Evolutionary conservation across 768 basidiomycete species (phyloP).

Genomic region (Austroboletus eburneus): DNA sequence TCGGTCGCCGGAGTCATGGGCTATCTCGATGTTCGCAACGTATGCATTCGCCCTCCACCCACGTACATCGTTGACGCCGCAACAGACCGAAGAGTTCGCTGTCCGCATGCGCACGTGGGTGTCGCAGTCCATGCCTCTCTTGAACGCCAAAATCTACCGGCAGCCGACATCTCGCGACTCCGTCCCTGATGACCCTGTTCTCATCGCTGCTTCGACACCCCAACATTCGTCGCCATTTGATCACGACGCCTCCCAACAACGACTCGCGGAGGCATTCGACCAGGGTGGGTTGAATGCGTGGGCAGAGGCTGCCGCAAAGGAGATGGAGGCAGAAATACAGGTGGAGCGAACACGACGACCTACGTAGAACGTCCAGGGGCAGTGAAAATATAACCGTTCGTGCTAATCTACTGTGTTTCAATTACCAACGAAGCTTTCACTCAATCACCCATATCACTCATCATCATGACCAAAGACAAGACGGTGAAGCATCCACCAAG

Average conservation of each 20-base stretch:
- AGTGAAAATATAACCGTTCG: too few relatives aligned
- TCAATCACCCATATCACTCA: not conserved
- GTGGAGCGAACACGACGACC: conserved; percentile 36
- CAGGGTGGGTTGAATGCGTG: conserved; percentile 54
- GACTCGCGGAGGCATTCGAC: conserved; percentile 54
- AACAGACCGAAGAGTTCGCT: conserved; percentile 57
- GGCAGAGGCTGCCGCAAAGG: conserved; percentile 48
- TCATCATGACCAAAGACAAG: conserved; percentile 22
- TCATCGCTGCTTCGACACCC: not conserved
- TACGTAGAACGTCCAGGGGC: not conserved
- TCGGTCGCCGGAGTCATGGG: conserved; percentile 48
- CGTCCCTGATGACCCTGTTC: conserved; percentile 1
- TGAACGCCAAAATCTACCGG: conserved; percentile 52
- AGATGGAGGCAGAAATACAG: conserved; percentile 55
- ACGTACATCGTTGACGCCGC: not conserved
- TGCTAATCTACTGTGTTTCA: too few relatives aligned
- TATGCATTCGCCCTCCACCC: conserved; percentile 20
- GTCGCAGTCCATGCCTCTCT: conserved; percentile 41
- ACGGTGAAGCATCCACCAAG: conserved; percentile 21
- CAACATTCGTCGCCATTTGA: conserved; percentile 7
- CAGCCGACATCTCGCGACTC: conserved; percentile 29
- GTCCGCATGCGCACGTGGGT: conserved; percentile 50
- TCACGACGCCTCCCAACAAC: conserved; percentile 44
- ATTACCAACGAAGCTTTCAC: not conserved
- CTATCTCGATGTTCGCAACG: conserved; percentile 52